Conservation (phyloP, 176 grass and related monocot genomes). For the Canna indica region DNA sequence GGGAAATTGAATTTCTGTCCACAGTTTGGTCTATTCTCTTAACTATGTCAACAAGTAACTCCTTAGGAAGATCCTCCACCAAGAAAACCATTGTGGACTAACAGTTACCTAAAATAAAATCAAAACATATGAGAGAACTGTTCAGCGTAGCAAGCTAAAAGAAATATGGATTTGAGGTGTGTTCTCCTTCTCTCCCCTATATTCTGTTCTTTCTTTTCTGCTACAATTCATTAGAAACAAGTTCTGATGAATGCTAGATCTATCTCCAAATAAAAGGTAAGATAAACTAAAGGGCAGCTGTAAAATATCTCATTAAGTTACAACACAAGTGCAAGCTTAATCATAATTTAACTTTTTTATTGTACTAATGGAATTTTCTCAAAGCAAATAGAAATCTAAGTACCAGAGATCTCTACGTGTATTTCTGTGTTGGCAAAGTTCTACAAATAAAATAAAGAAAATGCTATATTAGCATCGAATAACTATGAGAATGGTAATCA, state of each 20-base stretch:
- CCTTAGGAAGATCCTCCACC: slow-evolving; percentile 54
- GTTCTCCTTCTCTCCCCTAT: background rate
- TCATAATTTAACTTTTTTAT: background rate
- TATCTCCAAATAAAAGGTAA: background rate
- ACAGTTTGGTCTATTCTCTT: slow-evolving; percentile 35
- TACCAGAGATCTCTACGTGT: no score
- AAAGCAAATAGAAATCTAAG: no score
- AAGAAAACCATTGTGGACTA: background rate
- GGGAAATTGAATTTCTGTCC: slow-evolving; percentile 51
- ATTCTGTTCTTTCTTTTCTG: background rate
- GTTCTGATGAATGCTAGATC: background rate
- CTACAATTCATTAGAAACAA: background rate
- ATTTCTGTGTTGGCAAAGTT: no score
- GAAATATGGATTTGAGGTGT: background rate
- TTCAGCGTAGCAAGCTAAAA: background rate
- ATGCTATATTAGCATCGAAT: no score
- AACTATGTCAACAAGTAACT: slow-evolving; percentile 44
- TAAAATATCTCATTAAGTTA: background rate
- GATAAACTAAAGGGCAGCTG: no score
- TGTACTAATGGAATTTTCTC: background rate
- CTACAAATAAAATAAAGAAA: background rate
- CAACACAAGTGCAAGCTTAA: background rate
- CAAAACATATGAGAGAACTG: background rate
- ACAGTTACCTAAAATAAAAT: background rate
- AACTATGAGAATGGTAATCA: no score